A percentile compares a stretch with the other conserved stretches of the same genome.
These are phyloP conservation scores for Pseudogymnoascus sp. DNA, from an alignment of 2,329 filamentous ascomycete species.

Conservation along the genomic window DNA sequence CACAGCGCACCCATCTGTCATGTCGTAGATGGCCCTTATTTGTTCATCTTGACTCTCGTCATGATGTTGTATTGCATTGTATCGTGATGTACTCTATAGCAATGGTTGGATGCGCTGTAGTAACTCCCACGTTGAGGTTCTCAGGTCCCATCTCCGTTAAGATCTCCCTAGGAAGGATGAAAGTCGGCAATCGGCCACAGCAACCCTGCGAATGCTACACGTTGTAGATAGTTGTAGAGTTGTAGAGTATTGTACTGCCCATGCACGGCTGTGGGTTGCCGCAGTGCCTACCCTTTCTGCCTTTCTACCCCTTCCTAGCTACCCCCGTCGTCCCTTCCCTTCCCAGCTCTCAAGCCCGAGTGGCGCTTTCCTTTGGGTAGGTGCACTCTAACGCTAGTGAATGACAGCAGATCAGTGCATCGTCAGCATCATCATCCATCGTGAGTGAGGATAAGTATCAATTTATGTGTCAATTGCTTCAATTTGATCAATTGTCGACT, in stretches of 20 bases:
- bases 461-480: not conserved
- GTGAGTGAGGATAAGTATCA: not conserved
- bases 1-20: not conserved
- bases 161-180: not conserved
- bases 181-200: conserved; percentile 3
- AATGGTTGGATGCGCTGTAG: not conserved
- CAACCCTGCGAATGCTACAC: conserved; percentile 2
- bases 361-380: not conserved
- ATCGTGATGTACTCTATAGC: not conserved
- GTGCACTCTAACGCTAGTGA: not conserved
- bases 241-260: not conserved
- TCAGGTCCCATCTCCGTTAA: not conserved
- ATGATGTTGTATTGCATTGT: not conserved
- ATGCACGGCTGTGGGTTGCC: not conserved
- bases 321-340: not conserved
- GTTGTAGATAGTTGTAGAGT: not conserved
- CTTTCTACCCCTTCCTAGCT: not conserved
- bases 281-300: not conserved
- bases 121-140: not conserved
- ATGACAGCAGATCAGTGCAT: conserved; percentile 7
- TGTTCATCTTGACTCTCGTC: not conserved
- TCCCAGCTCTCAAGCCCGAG: not conserved
- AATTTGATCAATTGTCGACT: not conserved
- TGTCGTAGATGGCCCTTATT: not conserved
- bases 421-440: not conserved